A percentile compares a stretch with the other conserved stretches of the same genome.
These are phyloP conservation scores for Globisporangium paroecandrum DNA, from an alignment of 352 stramenopile genomes.

Conservation along the genomic window DNA sequence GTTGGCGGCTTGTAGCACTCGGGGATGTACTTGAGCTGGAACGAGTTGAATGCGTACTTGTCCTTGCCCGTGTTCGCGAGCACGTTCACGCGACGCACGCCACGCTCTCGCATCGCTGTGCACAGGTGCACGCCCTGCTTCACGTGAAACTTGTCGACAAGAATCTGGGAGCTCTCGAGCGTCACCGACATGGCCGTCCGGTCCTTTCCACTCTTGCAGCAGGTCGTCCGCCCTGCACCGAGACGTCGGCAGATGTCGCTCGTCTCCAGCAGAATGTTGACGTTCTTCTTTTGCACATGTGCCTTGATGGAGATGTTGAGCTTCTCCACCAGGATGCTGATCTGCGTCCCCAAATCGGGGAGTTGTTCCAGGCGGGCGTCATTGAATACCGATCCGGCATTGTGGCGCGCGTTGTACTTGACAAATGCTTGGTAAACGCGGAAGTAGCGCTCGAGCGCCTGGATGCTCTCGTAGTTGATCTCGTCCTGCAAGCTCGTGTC, in stretches of 20 bases:
- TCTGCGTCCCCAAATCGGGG: slow-evolving; percentile 49
- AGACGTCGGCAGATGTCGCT: slow-evolving; percentile 89
- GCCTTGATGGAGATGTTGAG: slow-evolving; percentile 54
- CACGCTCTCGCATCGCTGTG: slow-evolving; percentile 83
- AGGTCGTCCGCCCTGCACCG: slow-evolving; percentile 90
- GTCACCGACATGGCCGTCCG: slow-evolving; percentile 97
- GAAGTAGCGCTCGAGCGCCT: slow-evolving; percentile 72
- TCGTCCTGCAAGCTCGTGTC: slow-evolving; percentile 85
- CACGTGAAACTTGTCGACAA: slow-evolving; percentile 86
- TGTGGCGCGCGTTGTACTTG: slow-evolving; percentile 23
- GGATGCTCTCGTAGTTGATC: slow-evolving; percentile 76
- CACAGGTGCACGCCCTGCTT: slow-evolving; percentile 83
- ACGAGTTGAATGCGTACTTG: slow-evolving; percentile 96
- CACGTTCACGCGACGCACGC: slow-evolving; percentile 81
- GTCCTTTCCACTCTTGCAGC: slow-evolving; percentile 98
- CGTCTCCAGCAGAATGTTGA: slow-evolving; percentile 85
- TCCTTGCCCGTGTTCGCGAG: slow-evolving; percentile 85
- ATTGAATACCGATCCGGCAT: slow-evolving; percentile 14
- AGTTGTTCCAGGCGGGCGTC: slow-evolving; percentile 34
- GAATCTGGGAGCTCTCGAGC: slow-evolving; percentile 91
- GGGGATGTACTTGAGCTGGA: slow-evolving; percentile 97
- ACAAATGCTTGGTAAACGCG: slow-evolving; percentile 71
- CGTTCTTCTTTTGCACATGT: slow-evolving; percentile 81
- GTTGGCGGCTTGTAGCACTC: slow-evolving; percentile 89
- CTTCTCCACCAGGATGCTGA: slow-evolving; percentile 50